These are phyloP conservation scores for Trypanosoma avium DNA, from an alignment of 208 protist species.

Conservation along the genomic window DNA sequence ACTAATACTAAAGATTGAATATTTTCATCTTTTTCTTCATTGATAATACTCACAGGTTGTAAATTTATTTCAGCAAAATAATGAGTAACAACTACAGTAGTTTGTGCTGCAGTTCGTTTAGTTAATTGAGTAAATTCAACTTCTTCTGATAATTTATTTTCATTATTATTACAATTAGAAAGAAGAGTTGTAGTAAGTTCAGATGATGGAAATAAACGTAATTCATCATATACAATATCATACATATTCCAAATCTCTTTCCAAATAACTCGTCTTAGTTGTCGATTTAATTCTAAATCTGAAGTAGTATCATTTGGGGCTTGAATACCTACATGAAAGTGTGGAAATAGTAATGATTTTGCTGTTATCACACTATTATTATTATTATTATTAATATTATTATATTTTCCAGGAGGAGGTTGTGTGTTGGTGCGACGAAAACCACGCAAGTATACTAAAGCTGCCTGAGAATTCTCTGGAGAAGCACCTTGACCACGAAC, in stretches of 20 bases:
- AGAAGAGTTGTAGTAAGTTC: background rate
- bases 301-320: background rate
- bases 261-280: constrained; percentile 43
- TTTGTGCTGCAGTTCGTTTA: constrained; percentile 21
- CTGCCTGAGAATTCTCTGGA: constrained; percentile 85
- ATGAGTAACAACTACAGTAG: constrained; percentile 59
- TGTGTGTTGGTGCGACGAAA: constrained; percentile 62
- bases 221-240: constrained; percentile 81
- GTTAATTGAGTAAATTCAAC: constrained; percentile 38
- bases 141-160: background rate
- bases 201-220: constrained; percentile 51
- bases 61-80: constrained; percentile 34
- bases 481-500: constrained; percentile 76
- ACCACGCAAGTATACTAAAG: constrained; percentile 70
- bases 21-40: background rate
- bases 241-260: constrained; percentile 89
- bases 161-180: background rate
- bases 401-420: constrained; percentile 26
- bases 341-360: constrained; percentile 41
- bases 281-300: constrained; percentile 3
- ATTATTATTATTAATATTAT: background rate
- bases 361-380: too few relatives aligned
- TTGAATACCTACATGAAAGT: constrained; percentile 69
- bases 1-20: constrained; percentile 31
- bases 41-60: too few relatives aligned